Percentiles rank a stretch among this genome's conserved stretches.
phyloP scores from a whole-genome alignment of 139 green algal genomes.

The Coelastrella sp. region DNA sequence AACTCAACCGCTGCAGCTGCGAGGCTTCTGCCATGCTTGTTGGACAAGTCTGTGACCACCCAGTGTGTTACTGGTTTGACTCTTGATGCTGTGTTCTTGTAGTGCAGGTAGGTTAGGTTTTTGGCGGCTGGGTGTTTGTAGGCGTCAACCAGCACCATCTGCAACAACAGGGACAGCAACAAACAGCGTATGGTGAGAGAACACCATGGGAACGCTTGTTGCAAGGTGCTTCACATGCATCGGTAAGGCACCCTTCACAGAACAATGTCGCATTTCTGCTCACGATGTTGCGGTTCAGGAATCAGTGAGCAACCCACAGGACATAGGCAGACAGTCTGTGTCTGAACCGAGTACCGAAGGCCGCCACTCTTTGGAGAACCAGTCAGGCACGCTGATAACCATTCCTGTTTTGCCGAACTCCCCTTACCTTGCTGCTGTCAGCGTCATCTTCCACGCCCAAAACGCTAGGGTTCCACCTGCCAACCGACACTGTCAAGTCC shows the following conservation, averaged over 20 bases:
- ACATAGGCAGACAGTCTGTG: no score
- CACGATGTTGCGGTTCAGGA: no score
- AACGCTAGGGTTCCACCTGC: conserved; percentile 66
- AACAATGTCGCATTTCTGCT: no score
- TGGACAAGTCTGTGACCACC: conserved; percentile 71
- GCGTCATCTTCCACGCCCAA: conserved; percentile 38
- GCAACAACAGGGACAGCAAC: neutral
- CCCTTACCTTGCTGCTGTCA: neutral
- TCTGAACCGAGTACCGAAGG: no score
- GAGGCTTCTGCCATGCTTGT: conserved; percentile 34
- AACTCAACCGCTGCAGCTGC: conserved; percentile 45
- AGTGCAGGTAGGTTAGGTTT: conserved; percentile 61
- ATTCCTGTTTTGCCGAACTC: neutral
- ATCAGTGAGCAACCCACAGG: no score
- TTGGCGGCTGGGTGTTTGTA: neutral
- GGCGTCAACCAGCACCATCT: neutral
- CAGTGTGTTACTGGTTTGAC: conserved; percentile 79
- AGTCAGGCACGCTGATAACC: neutral
- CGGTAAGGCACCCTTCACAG: no score
- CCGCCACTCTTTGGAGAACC: no score
- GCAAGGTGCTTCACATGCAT: no score
- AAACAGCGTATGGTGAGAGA: no score
- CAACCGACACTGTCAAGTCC: conserved; percentile 49
- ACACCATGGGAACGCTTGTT: no score
- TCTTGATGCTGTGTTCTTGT: conserved; percentile 1